Percentiles rank a stretch among this genome's conserved stretches.
Conservation (phyloP, 1,284 basidiomycete genomes). For the Psilocybe mexicana region DNA sequence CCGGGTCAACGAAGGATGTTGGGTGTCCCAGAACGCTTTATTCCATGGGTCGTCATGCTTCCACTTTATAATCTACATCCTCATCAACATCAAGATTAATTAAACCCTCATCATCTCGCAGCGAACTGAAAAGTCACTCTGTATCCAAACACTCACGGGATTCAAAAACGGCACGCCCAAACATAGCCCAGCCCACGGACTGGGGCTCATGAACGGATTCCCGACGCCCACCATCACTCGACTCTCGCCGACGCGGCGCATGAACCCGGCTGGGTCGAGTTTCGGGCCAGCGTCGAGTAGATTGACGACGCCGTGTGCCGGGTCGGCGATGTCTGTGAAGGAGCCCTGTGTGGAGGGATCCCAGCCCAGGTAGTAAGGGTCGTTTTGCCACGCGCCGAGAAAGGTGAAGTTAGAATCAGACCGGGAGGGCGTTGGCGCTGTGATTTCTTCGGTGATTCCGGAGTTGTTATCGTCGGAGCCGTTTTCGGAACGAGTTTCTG, state of each 20-base stretch:
- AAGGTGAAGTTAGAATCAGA: slow-evolving; percentile 10
- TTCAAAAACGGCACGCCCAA: slow-evolving; percentile 28
- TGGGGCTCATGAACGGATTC: slow-evolving; percentile 26
- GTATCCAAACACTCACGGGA: slow-evolving; percentile 13
- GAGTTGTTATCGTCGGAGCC: background rate
- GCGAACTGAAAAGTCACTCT: too few species aligned
- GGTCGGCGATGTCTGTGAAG: slow-evolving; percentile 24
- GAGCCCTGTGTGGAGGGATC: slow-evolving; percentile 17
- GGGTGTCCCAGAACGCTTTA: slow-evolving; percentile 22
- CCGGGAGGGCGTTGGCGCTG: too few species aligned
- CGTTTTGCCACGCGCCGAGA: slow-evolving; percentile 23
- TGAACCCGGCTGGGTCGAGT: slow-evolving; percentile 16
- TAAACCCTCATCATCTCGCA: too few species aligned
- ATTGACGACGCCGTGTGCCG: slow-evolving; percentile 22
- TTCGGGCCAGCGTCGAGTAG: slow-evolving; percentile 5
- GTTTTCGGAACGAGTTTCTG: too few species aligned
- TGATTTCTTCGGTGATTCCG: slow-evolving; percentile 6
- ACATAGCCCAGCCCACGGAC: slow-evolving; percentile 26
- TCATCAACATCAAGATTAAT: too few species aligned
- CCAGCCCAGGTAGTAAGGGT: slow-evolving; percentile 23
- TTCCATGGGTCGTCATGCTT: slow-evolving; percentile 23
- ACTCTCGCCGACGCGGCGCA: slow-evolving; percentile 21
- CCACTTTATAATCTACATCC: slow-evolving; percentile 22
- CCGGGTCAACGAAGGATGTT: slow-evolving; percentile 23
- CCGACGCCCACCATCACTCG: slow-evolving; percentile 26